Percentiles rank a stretch among this genome's conserved stretches.
These are phyloP conservation scores for Peronospora tabacina DNA, from an alignment of 352 stramenopile genomes.

Conservation along the genomic window DNA sequence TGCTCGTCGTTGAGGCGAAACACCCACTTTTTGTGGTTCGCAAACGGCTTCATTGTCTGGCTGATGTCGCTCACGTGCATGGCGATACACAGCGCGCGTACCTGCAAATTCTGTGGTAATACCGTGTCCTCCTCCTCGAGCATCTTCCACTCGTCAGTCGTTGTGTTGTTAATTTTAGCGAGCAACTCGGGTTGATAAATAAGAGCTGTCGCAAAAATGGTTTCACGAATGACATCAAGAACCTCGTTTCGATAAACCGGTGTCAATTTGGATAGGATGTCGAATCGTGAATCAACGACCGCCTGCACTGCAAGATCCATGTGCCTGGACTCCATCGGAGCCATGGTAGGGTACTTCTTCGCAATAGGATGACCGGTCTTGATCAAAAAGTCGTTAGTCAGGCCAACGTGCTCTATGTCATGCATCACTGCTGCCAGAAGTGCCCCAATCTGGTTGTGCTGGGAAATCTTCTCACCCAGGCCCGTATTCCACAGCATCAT, in stretches of 20 bases:
- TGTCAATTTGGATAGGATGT: conserved; percentile 52
- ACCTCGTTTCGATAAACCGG: conserved; percentile 43
- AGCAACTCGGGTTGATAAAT: conserved; percentile 77
- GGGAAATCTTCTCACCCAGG: conserved; percentile 41
- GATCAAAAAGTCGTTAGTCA: conserved; percentile 75
- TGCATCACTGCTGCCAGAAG: conserved; percentile 76
- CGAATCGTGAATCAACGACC: conserved; percentile 38
- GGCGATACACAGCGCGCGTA: conserved; percentile 47
- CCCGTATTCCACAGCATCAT: conserved; percentile 54
- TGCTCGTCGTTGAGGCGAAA: conserved; percentile 60
- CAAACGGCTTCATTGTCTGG: conserved; percentile 79
- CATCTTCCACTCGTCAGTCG: conserved; percentile 36
- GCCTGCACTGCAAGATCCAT: conserved; percentile 46
- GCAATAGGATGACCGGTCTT: conserved; percentile 67
- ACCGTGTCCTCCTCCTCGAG: conserved; percentile 24
- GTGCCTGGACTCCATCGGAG: conserved; percentile 79
- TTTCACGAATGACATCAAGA: conserved; percentile 48
- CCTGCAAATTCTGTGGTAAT: conserved; percentile 42
- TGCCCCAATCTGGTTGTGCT: conserved; percentile 62
- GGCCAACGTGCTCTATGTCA: conserved; percentile 68
- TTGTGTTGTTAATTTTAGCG: conserved; percentile 36
- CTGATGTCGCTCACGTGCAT: conserved; percentile 81
- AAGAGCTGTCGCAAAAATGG: conserved; percentile 65
- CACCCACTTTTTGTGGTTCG: conserved; percentile 70
- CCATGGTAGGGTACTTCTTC: conserved; percentile 42